A percentile compares a stretch with the other conserved stretches of the same genome.
Evolutionary conservation across 2,329 filamentous ascomycete species (phyloP).

Genomic region (Sporothrix phasma): DNA sequence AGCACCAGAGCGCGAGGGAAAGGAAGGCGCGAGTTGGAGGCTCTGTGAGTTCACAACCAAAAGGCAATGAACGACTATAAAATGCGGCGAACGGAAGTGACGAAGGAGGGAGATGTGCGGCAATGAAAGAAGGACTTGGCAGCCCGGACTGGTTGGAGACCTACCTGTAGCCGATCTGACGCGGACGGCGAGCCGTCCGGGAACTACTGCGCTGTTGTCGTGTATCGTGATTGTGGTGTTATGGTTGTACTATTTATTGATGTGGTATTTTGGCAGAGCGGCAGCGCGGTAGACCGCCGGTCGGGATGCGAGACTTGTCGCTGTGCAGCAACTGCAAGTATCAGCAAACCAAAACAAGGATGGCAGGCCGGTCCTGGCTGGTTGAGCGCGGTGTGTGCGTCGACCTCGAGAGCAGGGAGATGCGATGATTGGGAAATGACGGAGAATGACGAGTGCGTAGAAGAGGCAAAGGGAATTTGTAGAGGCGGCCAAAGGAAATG

Average conservation of each 20-base stretch:
- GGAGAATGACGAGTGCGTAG: not conserved
- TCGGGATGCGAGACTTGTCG: not conserved
- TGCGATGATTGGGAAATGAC: not conserved
- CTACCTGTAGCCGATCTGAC: not conserved
- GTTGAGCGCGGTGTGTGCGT: not conserved
- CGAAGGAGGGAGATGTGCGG: not conserved
- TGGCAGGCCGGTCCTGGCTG: not conserved
- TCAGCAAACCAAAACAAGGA: not conserved
- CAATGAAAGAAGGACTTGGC: not conserved
- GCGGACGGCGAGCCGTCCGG: not conserved
- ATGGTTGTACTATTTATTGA: not conserved
- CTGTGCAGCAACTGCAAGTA: not conserved
- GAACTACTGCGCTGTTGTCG: not conserved
- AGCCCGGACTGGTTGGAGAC: not conserved
- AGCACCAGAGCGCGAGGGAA: not conserved
- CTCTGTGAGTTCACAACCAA: not conserved
- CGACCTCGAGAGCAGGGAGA: not conserved
- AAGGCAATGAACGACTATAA: not conserved
- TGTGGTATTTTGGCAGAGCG: not conserved
- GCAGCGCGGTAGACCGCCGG: not conserved
- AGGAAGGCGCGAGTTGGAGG: constrained; percentile 1
- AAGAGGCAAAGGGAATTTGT: not conserved
- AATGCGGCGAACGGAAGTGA: not conserved
- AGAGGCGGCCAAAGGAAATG: not conserved
- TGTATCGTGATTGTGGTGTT: not conserved